A percentile compares a stretch with the other conserved stretches of the same genome.
Conservation (phyloP, 2,329 filamentous ascomycete genomes). For the Lasiodiplodia sp. region DNA sequence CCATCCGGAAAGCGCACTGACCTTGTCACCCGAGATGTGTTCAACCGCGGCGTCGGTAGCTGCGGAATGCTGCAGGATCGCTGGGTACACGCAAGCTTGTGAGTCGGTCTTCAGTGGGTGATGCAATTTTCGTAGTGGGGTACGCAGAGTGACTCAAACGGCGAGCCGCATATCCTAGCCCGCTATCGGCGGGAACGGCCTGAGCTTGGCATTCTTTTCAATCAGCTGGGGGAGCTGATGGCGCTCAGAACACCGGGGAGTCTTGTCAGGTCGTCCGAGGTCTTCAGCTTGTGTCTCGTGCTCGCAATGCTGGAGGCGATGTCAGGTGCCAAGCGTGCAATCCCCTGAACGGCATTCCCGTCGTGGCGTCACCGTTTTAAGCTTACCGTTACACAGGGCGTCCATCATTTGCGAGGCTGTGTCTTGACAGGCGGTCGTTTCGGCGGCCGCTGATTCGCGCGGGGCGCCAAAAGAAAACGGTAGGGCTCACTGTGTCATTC, state of each 20-base stretch:
- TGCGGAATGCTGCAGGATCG: constrained; percentile 15
- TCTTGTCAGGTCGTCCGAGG: constrained; percentile 1
- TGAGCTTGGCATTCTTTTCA: not conserved
- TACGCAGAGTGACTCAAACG: constrained; percentile 21
- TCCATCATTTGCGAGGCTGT: not conserved
- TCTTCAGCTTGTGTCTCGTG: constrained; percentile 18
- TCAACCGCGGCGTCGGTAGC: not conserved
- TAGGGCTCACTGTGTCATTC: not conserved
- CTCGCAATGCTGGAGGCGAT: constrained; percentile 1
- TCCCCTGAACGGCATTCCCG: constrained; percentile 28
- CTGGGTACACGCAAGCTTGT: not conserved
- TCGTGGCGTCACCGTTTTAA: constrained; percentile 26
- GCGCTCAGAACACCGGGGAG: constrained; percentile 2
- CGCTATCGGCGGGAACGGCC: constrained; percentile 12
- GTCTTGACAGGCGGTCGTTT: not conserved
- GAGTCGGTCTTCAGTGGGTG: not conserved
- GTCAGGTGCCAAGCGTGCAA: constrained; percentile 13
- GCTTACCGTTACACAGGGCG: constrained; percentile 20
- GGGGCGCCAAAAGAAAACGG: not conserved
- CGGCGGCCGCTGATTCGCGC: constrained; percentile 2
- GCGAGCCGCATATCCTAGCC: constrained; percentile 12
- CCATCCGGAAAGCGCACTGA: constrained; percentile 19
- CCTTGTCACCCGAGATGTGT: constrained; percentile 12
- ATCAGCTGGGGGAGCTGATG: constrained; percentile 4
- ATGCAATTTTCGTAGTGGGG: constrained; percentile 24